These are phyloP conservation scores for Pezicula rhizophila DNA, from an alignment of 2,329 filamentous ascomycete species.

Conservation along the genomic window DNA sequence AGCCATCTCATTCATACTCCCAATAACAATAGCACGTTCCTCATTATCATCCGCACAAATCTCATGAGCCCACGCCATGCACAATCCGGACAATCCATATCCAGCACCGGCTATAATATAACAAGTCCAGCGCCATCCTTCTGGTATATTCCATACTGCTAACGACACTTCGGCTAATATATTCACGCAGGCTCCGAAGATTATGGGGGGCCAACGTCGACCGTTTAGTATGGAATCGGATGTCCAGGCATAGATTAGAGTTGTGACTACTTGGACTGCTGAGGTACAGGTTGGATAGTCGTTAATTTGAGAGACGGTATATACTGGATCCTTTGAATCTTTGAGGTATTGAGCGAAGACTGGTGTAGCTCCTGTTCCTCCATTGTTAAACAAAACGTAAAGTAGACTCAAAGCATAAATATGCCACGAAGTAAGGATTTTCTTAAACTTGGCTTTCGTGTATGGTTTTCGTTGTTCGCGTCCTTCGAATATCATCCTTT, in stretches of 20 bases:
- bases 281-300: constrained; percentile 43
- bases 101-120: constrained; percentile 48
- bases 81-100: constrained; percentile 40
- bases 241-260: constrained; percentile 58
- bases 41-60: constrained; percentile 53
- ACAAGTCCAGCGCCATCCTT: constrained; percentile 57
- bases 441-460: constrained; percentile 46
- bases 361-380: constrained; percentile 29
- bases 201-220: constrained; percentile 55
- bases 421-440: constrained; percentile 32
- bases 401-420: constrained; percentile 48
- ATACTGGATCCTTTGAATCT: constrained; percentile 3
- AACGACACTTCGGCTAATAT: constrained; percentile 39
- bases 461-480: constrained; percentile 37
- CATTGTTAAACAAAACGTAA: constrained; percentile 53
- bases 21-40: constrained; percentile 60
- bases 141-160: constrained; percentile 42
- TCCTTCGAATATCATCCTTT: constrained; percentile 44
- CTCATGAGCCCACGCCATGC: constrained; percentile 49
- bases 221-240: constrained; percentile 56
- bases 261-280: constrained; percentile 48
- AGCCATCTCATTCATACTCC: constrained; percentile 62
- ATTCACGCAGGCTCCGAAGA: constrained; percentile 43
- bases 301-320: constrained; percentile 41
- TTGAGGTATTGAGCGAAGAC: constrained; percentile 9